phyloP scores from a whole-genome alignment of 208 protist species.

The Borovskyia barvae region DNA sequence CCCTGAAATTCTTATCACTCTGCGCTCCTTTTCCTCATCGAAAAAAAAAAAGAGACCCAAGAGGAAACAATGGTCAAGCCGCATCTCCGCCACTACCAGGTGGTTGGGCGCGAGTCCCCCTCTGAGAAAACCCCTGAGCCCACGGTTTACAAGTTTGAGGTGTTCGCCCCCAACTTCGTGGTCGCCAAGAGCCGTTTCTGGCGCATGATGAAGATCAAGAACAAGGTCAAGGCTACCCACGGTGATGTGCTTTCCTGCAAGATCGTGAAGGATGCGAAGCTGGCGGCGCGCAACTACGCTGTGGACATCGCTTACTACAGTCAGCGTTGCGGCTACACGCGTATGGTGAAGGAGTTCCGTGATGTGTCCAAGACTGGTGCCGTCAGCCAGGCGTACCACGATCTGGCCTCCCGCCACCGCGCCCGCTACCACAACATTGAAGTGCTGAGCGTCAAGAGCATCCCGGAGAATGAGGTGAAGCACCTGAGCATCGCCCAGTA shows the following conservation, averaged over 20 bases:
- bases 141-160: conserved; percentile 98
- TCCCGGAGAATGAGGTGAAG: conserved; percentile 82
- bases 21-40: too few species aligned
- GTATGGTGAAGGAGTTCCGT: conserved; percentile 99
- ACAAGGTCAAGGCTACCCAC: conserved; percentile 98
- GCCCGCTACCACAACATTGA: conserved; percentile 95
- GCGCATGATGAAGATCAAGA: conserved; percentile 98
- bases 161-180: conserved; percentile 98
- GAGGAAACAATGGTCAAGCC: conserved; percentile 79
- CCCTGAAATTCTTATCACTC: too few species aligned
- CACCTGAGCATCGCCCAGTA: conserved; percentile 92
- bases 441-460: conserved; percentile 93
- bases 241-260: conserved; percentile 96
- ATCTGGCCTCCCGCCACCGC: conserved; percentile 97
- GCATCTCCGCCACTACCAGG: conserved; percentile 91
- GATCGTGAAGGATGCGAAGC: conserved; percentile 95
- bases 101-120: conserved; percentile 94
- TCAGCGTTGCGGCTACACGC: conserved; percentile 97
- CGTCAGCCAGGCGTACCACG: conserved; percentile 97
- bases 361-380: conserved; percentile 95
- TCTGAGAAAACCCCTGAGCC: conserved; percentile 90
- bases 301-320: conserved; percentile 99
- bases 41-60: too few species aligned
- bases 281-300: conserved; percentile 98
- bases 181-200: conserved; percentile 99